Percentiles rank a stretch among this genome's conserved stretches.
Conservation (phyloP, 2,329 filamentous ascomycete species). For the Calonectria honghensis region DNA sequence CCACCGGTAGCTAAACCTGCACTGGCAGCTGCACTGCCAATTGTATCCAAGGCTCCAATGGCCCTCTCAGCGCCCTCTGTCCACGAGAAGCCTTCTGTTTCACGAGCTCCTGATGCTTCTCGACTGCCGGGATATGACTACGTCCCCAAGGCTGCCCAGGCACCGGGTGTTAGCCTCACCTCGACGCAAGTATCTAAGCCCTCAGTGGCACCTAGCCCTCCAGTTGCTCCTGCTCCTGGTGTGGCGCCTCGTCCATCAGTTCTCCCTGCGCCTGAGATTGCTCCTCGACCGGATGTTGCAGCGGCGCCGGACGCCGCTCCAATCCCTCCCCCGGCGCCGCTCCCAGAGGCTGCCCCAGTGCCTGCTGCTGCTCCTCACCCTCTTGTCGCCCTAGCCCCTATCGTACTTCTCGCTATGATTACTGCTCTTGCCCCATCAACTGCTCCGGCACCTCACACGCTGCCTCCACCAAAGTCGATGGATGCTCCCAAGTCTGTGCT, state of each 20-base stretch:
- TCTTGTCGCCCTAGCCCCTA: conserved; percentile 38
- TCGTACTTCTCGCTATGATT: conserved; percentile 35
- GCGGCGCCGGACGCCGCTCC: conserved; percentile 31
- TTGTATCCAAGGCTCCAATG: not conserved
- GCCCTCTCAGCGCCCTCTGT: conserved; percentile 18
- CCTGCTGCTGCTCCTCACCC: conserved; percentile 41
- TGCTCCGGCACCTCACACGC: conserved; percentile 23
- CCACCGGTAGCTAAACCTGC: conserved; percentile 1
- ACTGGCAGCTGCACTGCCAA: not conserved
- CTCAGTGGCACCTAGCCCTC: conserved; percentile 21
- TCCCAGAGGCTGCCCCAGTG: conserved; percentile 36
- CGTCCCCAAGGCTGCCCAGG: conserved; percentile 27
- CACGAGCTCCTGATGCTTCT: conserved; percentile 33
- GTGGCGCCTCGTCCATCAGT: conserved; percentile 28
- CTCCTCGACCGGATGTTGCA: conserved; percentile 31
- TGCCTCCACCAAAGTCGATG: conserved; percentile 32
- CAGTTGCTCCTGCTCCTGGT: conserved; percentile 27
- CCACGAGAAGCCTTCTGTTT: conserved; percentile 12
- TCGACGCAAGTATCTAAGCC: conserved; percentile 10
- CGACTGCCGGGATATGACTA: conserved; percentile 21
- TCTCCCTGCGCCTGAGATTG: conserved; percentile 30
- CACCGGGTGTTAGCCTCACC: conserved; percentile 20
- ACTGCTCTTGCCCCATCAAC: conserved; percentile 35
- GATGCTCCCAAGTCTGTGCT: conserved; percentile 35
- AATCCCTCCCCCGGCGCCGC: conserved; percentile 29